A percentile compares a stretch with the other conserved stretches of the same genome.
Conservation (phyloP, 164 flowering plant species). For the Magnolia kwangsiensis region DNA sequence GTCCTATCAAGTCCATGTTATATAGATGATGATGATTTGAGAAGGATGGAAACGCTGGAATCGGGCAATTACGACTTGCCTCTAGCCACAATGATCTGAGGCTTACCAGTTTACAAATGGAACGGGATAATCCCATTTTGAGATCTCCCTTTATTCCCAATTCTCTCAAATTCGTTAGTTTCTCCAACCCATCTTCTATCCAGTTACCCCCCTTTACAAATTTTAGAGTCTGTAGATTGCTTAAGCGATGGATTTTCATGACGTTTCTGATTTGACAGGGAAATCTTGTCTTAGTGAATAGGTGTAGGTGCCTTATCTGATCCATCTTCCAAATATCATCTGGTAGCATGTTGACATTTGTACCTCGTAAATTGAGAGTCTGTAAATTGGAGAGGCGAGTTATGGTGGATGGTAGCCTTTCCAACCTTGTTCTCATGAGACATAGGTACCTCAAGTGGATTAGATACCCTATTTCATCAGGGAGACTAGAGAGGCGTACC, state of each 20-base stretch:
- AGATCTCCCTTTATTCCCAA: background rate
- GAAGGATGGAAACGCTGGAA: background rate
- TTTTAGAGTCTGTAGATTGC: background rate
- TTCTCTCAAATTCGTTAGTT: background rate
- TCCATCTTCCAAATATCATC: background rate
- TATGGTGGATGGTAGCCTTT: background rate
- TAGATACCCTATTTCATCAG: too few relatives aligned
- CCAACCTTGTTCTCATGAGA: too few relatives aligned
- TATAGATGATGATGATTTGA: background rate
- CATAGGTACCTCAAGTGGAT: too few relatives aligned
- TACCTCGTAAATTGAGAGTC: background rate
- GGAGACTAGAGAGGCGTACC: background rate
- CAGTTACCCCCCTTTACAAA: background rate
- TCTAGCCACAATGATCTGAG: background rate
- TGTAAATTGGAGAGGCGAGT: background rate
- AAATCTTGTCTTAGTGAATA: too few relatives aligned
- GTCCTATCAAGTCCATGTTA: fast-evolving
- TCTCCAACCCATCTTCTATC: background rate
- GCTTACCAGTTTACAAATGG: background rate
- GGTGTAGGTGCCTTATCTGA: background rate
- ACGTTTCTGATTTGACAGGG: background rate
- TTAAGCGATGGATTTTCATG: background rate
- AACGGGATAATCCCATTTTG: background rate
- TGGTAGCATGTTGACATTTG: background rate
- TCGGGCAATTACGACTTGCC: background rate